phyloP scores from a whole-genome alignment of 345 rosid species.

The Eucalyptus sideroxylon region DNA sequence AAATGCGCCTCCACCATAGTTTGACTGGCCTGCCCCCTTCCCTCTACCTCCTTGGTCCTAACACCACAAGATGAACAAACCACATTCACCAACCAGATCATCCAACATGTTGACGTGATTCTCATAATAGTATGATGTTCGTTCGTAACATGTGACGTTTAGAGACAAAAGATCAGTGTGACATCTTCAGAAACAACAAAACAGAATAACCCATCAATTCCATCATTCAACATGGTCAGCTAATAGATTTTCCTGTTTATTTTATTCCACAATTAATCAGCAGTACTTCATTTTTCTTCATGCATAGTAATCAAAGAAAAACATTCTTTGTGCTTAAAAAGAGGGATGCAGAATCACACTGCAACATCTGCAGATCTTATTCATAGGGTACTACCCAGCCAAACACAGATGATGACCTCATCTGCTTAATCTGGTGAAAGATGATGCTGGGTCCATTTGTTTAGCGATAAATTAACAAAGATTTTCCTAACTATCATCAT shows the following conservation, averaged over 20 bases:
- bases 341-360: neutral
- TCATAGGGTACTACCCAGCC: neutral
- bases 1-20: slow-evolving; percentile 53
- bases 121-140: neutral
- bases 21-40: slow-evolving; percentile 30
- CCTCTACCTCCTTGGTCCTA: slow-evolving; percentile 30
- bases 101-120: neutral
- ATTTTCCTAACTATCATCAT: neutral
- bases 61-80: neutral
- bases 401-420: neutral
- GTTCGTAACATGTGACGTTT: neutral
- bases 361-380: neutral
- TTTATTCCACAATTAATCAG: neutral
- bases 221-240: neutral
- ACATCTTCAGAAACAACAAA: neutral
- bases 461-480: neutral
- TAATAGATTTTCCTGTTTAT: neutral
- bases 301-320: neutral
- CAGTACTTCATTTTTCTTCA: neutral
- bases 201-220: neutral
- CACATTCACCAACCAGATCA: neutral
- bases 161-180: neutral
- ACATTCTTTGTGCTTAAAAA: neutral
- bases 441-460: neutral
- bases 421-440: neutral